Evolutionary conservation across 805 yeast species (phyloP), one percentile per base, ranked within the genome.

Genomic region (Wickerhamia fluorescens): DNA sequence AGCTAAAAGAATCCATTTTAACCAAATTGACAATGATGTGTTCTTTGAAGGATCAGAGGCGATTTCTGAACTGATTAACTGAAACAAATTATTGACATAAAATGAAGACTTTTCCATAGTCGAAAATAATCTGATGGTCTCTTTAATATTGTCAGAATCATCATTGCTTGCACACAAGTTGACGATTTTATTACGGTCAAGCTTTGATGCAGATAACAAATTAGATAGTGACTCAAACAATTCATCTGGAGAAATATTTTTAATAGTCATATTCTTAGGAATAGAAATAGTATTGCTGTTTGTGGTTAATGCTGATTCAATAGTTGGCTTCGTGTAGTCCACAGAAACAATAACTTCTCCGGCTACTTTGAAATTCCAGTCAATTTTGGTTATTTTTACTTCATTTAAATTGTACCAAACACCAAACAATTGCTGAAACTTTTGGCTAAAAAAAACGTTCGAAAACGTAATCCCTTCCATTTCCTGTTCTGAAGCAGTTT

Each of bases 1-100:
- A 9, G 71, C 56, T 16, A 87, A 66, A 35, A 88, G 58, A 11
- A 84, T 42, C 86, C 92, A 85, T 51, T 83, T 82, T 29, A 88
- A 62, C 96, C 96, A 89, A 4, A 73, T 44, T 25, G 66, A 56
- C 26, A 58, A 42, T 9, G 53, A 33, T 11, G 46, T 33, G 19
- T 42, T 46, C 24, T 41, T 42, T 5, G 60, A 40, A 12, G 62
- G 54, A 27, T 50, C 53, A 3, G 27, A 26, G 2, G 59, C 43
- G 4, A 62, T 56, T 17, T 44, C 49, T 3, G 37, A 24, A 26
- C 56, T 41, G 21, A 64, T 39, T 8, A 51, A 34, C 8, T 33
- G 42, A 31, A 61, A 60, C 23, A 64, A 42, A 16, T 34, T 31
- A 24, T 26, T 41, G 28, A 47, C 44, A 16, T 36, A 33, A 5